Evolutionary conservation across 192 early-diverging fungal genomes (phyloP).

Genomic region (Rhizoclosmatium globosum): DNA sequence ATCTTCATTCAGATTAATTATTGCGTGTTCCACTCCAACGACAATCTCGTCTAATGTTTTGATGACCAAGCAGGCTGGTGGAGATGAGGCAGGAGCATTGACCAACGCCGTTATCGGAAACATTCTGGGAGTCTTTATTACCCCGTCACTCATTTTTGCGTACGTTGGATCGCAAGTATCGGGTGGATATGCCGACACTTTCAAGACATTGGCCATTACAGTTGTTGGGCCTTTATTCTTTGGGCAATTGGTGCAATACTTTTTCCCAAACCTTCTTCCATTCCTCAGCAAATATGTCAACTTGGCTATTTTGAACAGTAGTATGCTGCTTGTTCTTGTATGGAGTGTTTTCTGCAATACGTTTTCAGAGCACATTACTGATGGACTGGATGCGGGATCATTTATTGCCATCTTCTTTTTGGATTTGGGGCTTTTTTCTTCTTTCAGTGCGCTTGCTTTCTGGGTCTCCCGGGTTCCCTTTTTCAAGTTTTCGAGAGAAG

Average conservation of each 20-base stretch:
- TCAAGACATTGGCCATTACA: slow-evolving; percentile 65
- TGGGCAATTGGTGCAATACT: slow-evolving; percentile 50
- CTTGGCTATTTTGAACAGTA: slow-evolving; percentile 63
- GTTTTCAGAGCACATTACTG: slow-evolving; percentile 62
- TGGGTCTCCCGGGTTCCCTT: slow-evolving; percentile 48
- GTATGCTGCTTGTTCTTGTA: slow-evolving; percentile 69
- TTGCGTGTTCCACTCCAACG: slow-evolving; percentile 71
- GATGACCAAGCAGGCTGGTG: slow-evolving; percentile 75
- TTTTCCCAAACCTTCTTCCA: slow-evolving; percentile 50
- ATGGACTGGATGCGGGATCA: slow-evolving; percentile 53
- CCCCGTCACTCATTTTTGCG: slow-evolving; percentile 59
- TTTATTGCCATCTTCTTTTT: slow-evolving; percentile 63
- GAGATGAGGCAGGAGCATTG: slow-evolving; percentile 71
- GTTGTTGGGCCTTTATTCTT: slow-evolving; percentile 70
- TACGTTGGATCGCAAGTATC: slow-evolving; percentile 51
- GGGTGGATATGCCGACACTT: slow-evolving; percentile 59
- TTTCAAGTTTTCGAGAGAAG: slow-evolving; percentile 57
- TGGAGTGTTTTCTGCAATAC: slow-evolving; percentile 81
- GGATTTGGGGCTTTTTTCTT: slow-evolving; percentile 58
- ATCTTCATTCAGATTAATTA: slow-evolving; percentile 53
- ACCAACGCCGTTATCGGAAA: slow-evolving; percentile 78
- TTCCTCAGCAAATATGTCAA: slow-evolving; percentile 58
- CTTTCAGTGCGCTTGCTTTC: slow-evolving; percentile 60
- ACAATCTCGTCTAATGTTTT: slow-evolving; percentile 81
- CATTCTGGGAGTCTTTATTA: slow-evolving; percentile 69